Percentiles rank a stretch among this genome's conserved stretches.
Evolutionary conservation across 2,329 filamentous ascomycete genomes (phyloP).

Genomic region (Huntiella savannae): DNA sequence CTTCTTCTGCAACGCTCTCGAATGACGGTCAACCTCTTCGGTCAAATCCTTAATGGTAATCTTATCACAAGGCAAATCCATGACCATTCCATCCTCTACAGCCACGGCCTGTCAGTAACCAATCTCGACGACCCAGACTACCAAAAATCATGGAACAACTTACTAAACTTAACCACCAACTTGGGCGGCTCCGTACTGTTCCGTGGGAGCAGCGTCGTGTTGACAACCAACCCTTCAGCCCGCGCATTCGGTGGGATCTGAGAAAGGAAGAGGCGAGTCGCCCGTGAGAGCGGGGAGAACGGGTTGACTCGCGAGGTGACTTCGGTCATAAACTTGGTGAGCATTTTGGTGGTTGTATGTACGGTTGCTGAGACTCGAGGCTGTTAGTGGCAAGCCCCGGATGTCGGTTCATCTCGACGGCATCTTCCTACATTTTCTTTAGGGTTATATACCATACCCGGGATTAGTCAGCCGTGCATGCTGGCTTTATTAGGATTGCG

Average conservation of each 20-base stretch:
- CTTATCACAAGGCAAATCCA: slow-evolving; percentile 63
- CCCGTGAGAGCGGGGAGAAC: slow-evolving; percentile 60
- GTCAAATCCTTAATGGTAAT: slow-evolving; percentile 71
- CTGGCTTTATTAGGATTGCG: no score
- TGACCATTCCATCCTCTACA: slow-evolving; percentile 78
- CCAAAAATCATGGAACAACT: slow-evolving; percentile 13
- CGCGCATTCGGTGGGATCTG: slow-evolving; percentile 66
- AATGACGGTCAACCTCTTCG: slow-evolving; percentile 81
- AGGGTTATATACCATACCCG: no score
- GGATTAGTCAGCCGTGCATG: no score
- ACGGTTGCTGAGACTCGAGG: no score
- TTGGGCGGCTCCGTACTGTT: slow-evolving; percentile 47
- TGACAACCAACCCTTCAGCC: slow-evolving; percentile 53
- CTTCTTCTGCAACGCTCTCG: slow-evolving; percentile 59
- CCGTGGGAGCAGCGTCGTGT: slow-evolving; percentile 55
- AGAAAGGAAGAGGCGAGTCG: slow-evolving; percentile 74
- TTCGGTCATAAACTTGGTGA: slow-evolving; percentile 71
- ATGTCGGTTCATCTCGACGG: no score
- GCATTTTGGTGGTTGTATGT: slow-evolving; percentile 36
- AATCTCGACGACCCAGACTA: neutral
- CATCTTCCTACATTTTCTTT: no score
- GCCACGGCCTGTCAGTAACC: slow-evolving; percentile 13
- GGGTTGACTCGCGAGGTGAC: slow-evolving; percentile 82
- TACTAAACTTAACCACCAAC: slow-evolving; percentile 74
- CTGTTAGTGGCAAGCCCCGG: no score